Evolutionary conservation across 345 rosid species (phyloP).

Genomic region (Gynandropsis gynandra): DNA sequence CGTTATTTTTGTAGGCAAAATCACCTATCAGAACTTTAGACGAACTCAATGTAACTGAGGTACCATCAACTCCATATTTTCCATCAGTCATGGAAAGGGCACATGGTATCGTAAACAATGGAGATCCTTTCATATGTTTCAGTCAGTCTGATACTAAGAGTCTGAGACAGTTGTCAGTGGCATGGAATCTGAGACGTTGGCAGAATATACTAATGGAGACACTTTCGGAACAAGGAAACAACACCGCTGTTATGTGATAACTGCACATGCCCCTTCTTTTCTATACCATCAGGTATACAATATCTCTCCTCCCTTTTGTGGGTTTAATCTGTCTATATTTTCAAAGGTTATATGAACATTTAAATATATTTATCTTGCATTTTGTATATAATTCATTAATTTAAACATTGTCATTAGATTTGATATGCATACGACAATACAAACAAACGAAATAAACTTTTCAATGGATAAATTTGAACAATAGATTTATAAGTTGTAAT

Average conservation of each 20-base stretch:
- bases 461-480: too few species aligned
- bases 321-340: neutral
- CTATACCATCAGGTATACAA: slow-evolving; percentile 80
- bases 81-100: slow-evolving; percentile 46
- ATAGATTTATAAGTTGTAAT: too few species aligned
- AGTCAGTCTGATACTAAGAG: slow-evolving; percentile 19
- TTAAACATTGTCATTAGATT: too few species aligned
- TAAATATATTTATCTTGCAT: too few species aligned
- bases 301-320: slow-evolving; percentile 3
- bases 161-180: slow-evolving; percentile 23
- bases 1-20: too few species aligned
- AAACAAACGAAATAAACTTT: too few species aligned
- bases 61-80: too few species aligned
- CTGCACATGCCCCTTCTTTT: slow-evolving; percentile 68
- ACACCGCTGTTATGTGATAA: slow-evolving; percentile 61
- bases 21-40: too few species aligned
- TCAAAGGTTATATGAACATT: too few species aligned
- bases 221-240: slow-evolving; percentile 42
- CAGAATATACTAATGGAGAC: slow-evolving; percentile 21
- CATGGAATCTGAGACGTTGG: slow-evolving; percentile 11
- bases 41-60: too few species aligned
- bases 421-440: too few species aligned
- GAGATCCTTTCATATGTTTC: slow-evolving; percentile 27
- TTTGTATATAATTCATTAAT: too few species aligned
- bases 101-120: slow-evolving; percentile 20